phyloP scores from a whole-genome alignment of 768 basidiomycete species.

The Crepidotus variabilis region DNA sequence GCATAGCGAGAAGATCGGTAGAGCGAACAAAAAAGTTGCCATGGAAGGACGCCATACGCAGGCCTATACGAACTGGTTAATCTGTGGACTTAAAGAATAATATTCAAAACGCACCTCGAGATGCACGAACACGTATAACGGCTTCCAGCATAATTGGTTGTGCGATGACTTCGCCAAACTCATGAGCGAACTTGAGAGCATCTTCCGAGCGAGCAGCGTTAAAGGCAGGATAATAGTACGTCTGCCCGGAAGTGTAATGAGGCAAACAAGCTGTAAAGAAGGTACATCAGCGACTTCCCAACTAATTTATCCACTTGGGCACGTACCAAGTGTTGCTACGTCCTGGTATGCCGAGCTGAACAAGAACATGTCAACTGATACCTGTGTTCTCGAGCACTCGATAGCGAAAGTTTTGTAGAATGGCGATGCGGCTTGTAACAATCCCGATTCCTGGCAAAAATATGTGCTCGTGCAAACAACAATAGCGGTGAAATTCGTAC shows the following conservation, averaged over 20 bases:
- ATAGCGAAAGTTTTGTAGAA: conserved; percentile 99
- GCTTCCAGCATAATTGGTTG: conserved; percentile 96
- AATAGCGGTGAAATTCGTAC: conserved; percentile 29
- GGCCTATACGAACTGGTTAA: conserved; percentile 39
- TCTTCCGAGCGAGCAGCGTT: conserved; percentile 93
- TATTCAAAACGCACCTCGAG: conserved; percentile 56
- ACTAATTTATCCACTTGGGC: background rate
- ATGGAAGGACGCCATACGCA: conserved; percentile 97
- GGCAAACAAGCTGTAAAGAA: conserved; percentile 72
- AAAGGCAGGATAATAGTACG: conserved; percentile 98
- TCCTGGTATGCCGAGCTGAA: conserved; percentile 94
- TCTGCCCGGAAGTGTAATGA: conserved; percentile 96
- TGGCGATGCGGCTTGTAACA: conserved; percentile 88
- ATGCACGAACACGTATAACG: conserved; percentile 97
- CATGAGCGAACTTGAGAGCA: conserved; percentile 96
- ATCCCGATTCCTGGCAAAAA: conserved; percentile 70
- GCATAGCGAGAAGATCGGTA: conserved; percentile 93
- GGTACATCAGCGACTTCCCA: background rate
- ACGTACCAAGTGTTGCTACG: conserved; percentile 84
- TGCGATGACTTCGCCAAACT: conserved; percentile 90
- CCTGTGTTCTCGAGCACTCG: conserved; percentile 94
- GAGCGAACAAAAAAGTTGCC: conserved; percentile 99
- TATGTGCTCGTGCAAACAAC: background rate
- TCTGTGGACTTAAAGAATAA: background rate
- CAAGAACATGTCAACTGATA: conserved; percentile 99